Evolutionary conservation across 805 yeast species (phyloP).

Genomic region (Novakomyces olei): DNA sequence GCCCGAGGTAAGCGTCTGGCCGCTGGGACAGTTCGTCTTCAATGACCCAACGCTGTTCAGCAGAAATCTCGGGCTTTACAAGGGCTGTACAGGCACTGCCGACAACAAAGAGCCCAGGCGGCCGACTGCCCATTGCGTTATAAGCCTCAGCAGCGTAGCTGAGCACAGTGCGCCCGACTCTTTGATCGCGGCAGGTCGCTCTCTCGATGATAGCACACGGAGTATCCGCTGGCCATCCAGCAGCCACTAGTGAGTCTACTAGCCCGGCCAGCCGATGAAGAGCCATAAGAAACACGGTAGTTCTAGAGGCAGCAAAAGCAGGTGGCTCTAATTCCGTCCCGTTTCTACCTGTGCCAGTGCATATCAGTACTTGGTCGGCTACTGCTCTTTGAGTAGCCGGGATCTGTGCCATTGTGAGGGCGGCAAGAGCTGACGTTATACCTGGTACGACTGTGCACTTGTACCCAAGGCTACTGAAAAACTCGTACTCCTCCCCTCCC

Average conservation of each 20-base stretch:
- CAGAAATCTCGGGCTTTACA: background rate
- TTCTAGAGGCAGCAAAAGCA: constrained; percentile 44
- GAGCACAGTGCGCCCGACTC: constrained; percentile 56
- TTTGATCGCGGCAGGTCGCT: constrained; percentile 82
- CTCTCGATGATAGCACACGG: constrained; percentile 80
- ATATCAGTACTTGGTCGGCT: constrained; percentile 75
- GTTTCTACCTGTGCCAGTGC: constrained; percentile 84
- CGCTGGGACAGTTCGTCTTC: background rate
- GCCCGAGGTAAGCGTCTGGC: no score
- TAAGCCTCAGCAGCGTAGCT: constrained; percentile 48
- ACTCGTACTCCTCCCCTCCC: constrained; percentile 78
- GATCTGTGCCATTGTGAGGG: constrained; percentile 59
- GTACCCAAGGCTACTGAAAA: constrained; percentile 44
- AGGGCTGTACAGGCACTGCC: constrained; percentile 56
- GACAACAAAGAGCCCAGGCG: constrained; percentile 73
- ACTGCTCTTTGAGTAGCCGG: constrained; percentile 86
- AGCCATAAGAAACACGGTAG: constrained; percentile 78
- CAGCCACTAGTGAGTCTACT: constrained; percentile 15
- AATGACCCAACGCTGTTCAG: background rate
- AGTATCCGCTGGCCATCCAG: constrained; percentile 43
- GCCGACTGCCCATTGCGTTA: constrained; percentile 59
- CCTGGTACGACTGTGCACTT: constrained; percentile 67
- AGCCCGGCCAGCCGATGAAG: constrained; percentile 38
- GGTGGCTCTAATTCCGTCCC: constrained; percentile 69
- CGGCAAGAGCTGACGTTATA: constrained; percentile 69